Percentiles rank a stretch among this genome's conserved stretches.
Evolutionary conservation across 129 eudicot species (phyloP).

Genomic region (Helichrysum umbraculigerum): DNA sequence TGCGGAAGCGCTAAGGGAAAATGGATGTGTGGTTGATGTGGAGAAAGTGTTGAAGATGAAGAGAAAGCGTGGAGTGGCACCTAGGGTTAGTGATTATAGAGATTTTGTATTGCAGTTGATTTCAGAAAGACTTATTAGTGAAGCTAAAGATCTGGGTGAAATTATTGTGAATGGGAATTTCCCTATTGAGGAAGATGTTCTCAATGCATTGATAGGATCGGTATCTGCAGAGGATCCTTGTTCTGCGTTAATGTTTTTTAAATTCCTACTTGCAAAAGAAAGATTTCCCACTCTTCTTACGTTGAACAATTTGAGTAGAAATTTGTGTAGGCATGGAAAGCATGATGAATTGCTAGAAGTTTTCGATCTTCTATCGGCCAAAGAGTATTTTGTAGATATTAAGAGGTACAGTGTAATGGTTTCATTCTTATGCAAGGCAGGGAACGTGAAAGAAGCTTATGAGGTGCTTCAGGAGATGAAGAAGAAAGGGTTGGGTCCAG

Average conservation of each 20-base stretch:
- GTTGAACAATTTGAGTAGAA: conserved; percentile 57
- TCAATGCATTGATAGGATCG: conserved; percentile 74
- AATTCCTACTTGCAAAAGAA: conserved; percentile 53
- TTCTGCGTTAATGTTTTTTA: conserved; percentile 56
- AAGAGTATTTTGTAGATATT: conserved; percentile 51
- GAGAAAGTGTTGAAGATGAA: conserved; percentile 70
- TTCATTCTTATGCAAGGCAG: conserved; percentile 62
- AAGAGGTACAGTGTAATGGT: conserved; percentile 54
- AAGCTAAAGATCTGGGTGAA: conserved; percentile 77
- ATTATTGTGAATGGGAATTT: conserved; percentile 66
- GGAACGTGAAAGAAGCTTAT: conserved; percentile 70
- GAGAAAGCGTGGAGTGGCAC: conserved; percentile 87
- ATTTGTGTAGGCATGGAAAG: conserved; percentile 58
- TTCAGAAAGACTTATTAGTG: conserved; percentile 54
- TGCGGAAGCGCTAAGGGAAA: conserved; percentile 56
- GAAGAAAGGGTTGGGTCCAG: conserved; percentile 66
- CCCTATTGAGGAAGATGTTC: conserved; percentile 71
- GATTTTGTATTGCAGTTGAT: conserved; percentile 57
- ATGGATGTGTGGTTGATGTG: conserved; percentile 48
- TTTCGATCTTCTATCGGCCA: conserved; percentile 50
- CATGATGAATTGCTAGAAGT: conserved; percentile 51
- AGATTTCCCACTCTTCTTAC: conserved; percentile 62
- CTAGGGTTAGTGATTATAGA: conserved; percentile 62
- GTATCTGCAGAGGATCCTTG: conserved; percentile 58
- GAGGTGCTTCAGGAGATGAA: conserved; percentile 65